Evolutionary conservation across 805 yeast species (phyloP).

Genomic region (Nakazawaea sp.): DNA sequence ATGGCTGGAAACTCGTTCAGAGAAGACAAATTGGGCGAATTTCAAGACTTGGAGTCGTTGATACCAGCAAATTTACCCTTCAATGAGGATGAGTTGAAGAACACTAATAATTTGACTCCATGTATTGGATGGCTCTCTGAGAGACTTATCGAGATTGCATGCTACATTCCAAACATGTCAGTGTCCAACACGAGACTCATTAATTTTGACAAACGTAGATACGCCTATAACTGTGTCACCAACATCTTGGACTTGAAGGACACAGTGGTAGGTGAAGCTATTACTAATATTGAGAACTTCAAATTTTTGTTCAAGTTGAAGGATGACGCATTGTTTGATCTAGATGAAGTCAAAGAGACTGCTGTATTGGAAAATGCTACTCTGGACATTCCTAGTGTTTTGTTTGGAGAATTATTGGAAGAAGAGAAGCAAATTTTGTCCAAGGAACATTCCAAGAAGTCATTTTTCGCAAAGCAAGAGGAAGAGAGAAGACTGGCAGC

Average conservation of each 20-base stretch:
- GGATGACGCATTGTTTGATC: conserved; percentile 24
- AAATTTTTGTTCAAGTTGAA: conserved; percentile 45
- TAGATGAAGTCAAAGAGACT: conserved; percentile 31
- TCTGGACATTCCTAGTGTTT: conserved; percentile 19
- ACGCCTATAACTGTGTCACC: conserved; percentile 53
- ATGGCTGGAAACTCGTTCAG: conserved; percentile 34
- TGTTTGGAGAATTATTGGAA: conserved; percentile 39
- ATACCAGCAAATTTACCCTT: not conserved
- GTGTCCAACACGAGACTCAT: conserved; percentile 56
- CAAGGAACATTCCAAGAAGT: conserved; percentile 34
- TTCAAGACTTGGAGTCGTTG: conserved; percentile 21
- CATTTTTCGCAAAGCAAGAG: conserved; percentile 21
- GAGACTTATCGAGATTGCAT: conserved; percentile 67
- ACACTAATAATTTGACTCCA: conserved; percentile 37
- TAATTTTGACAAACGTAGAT: conserved; percentile 82
- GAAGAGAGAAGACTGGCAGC: conserved; percentile 13
- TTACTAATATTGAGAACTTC: conserved; percentile 32
- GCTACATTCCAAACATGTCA: conserved; percentile 74
- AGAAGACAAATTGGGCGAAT: conserved; percentile 1
- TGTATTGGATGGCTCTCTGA: conserved; percentile 91
- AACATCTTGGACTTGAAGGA: conserved; percentile 41
- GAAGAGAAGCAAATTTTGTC: conserved; percentile 45
- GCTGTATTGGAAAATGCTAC: conserved; percentile 34
- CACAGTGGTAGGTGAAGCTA: conserved; percentile 11
- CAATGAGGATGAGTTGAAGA: conserved; percentile 16